Base-by-base conservation (phyloP, 1,284 basidiomycete species). In the Ganoderma lucidum region DNA sequence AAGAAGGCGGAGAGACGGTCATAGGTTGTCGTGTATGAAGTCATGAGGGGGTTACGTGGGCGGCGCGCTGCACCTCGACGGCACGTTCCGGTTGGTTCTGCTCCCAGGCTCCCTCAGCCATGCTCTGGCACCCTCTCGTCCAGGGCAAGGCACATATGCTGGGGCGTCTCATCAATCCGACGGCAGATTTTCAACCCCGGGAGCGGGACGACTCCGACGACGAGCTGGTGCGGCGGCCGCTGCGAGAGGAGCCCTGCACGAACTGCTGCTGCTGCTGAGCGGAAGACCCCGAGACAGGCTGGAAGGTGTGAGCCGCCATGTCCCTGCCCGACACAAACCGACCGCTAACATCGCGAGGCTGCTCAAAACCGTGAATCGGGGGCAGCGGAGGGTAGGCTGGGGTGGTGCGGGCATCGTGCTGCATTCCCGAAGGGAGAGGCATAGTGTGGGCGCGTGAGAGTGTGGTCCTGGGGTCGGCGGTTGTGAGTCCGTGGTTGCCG, bases 181-280 rank as follows among this genome's bases (percentile, higher is more conserved):
- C 28, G 53, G 32, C 19, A 37, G 15, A 23, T 32, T 14, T 15
- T 65, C 58, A 70, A 19, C 68, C 71, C 56, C 62, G 69, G 30
- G 71, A 68, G 51, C 28, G 39, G 15, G 59, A 61, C 39, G 71
- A 72, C 44, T 42, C 63, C 10, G 71, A 70, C 12, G 67, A 70
- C 23, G 65, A 68, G 63, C 67, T 70, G 15, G 60, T 51, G 53
- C 69, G 65, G 37, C 65, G 48, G 53, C 63, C 63, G 48, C 59
- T 59, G 19, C 69, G 67, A 19, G 69, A 68, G 8, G 69, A 66
- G 44, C 71, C 69, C 63, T 70, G 64, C 35, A 67, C 63, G 65
- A 67, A 72, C 8, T 62, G 37, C 45, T 64, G 56, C 12, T 41
- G 59, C 59, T 61, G 56, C 19, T 35, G 59, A 10, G 39, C 48